phyloP scores from a whole-genome alignment of 1,284 basidiomycete species.

The Coniferiporia sulphurascens region DNA sequence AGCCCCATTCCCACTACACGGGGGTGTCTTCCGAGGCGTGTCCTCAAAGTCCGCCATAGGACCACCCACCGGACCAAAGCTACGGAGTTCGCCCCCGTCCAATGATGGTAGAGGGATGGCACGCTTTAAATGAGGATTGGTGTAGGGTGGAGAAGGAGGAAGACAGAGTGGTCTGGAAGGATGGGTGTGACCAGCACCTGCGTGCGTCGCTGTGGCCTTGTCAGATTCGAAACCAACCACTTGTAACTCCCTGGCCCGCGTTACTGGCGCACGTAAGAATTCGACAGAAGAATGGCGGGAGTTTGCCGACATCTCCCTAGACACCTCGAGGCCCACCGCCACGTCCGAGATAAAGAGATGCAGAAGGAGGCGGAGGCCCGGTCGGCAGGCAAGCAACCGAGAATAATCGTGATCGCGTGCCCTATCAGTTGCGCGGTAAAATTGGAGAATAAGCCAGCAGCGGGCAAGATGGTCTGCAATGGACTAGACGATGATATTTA shows the following conservation, averaged over 20 bases:
- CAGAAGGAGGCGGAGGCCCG: neutral
- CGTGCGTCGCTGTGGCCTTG: conserved; percentile 1
- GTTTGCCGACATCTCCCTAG: conserved; percentile 10
- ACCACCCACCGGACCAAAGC: neutral
- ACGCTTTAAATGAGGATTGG: conserved; percentile 17
- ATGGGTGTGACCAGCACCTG: neutral
- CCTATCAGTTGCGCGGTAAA: neutral
- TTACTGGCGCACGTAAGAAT: conserved; percentile 2
- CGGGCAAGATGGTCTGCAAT: neutral
- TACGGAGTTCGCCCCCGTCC: neutral
- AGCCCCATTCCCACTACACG: neutral
- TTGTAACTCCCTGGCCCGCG: neutral
- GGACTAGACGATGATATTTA: neutral
- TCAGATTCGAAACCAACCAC: conserved; percentile 4
- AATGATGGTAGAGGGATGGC: conserved; percentile 10
- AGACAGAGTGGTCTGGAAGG: neutral
- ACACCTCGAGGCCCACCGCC: conserved; percentile 6
- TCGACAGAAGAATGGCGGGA: conserved; percentile 3
- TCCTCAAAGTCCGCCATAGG: neutral
- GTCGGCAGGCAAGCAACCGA: conserved; percentile 1
- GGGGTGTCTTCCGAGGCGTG: neutral
- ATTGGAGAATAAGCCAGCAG: neutral
- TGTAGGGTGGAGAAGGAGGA: conserved; percentile 16
- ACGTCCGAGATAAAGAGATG: neutral
- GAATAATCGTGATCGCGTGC: conserved; percentile 8